These are phyloP conservation scores for Tetrastigma voinierianum DNA, from an alignment of 164 flowering plant genomes.

Conservation along the genomic window DNA sequence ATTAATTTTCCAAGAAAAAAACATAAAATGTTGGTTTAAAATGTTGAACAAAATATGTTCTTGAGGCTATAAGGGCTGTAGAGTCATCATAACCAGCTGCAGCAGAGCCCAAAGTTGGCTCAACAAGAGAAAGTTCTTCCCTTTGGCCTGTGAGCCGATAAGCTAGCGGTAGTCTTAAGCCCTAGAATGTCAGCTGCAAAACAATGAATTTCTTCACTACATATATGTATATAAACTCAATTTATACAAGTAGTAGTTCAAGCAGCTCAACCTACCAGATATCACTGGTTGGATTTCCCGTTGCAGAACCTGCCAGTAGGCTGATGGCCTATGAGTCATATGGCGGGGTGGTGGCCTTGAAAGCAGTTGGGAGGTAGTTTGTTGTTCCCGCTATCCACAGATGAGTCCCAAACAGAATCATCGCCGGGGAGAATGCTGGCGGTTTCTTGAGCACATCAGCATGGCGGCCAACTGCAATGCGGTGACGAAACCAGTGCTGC, in stretches of 20 bases:
- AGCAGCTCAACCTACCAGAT: constrained; percentile 50
- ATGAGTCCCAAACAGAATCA: constrained; percentile 89
- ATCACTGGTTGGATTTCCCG: constrained; percentile 93
- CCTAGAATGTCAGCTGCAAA: constrained; percentile 87
- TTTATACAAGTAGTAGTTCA: not conserved
- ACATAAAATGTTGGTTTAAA: too few species aligned
- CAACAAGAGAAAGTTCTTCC: constrained; percentile 79
- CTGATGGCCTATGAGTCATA: constrained; percentile 61
- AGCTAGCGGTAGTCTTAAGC: constrained; percentile 72
- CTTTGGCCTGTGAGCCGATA: constrained; percentile 92
- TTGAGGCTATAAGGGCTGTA: constrained; percentile 55
- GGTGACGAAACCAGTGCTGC: constrained; percentile 3
- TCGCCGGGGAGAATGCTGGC: constrained; percentile 71
- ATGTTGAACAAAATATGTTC: too few species aligned
- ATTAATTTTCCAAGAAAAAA: too few species aligned
- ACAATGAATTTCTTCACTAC: not conserved
- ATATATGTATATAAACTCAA: not conserved
- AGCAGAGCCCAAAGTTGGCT: constrained; percentile 94
- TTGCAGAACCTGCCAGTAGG: constrained; percentile 96
- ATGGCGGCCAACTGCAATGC: not conserved
- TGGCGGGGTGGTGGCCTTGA: constrained; percentile 86
- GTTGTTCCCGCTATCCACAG: constrained; percentile 90
- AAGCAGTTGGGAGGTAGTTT: constrained; percentile 73
- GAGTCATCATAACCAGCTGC: constrained; percentile 86
- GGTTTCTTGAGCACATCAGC: constrained; percentile 20